Conservation (phyloP, 1,139 yeast genomes). For the Petasospora rhodanensis region DNA sequence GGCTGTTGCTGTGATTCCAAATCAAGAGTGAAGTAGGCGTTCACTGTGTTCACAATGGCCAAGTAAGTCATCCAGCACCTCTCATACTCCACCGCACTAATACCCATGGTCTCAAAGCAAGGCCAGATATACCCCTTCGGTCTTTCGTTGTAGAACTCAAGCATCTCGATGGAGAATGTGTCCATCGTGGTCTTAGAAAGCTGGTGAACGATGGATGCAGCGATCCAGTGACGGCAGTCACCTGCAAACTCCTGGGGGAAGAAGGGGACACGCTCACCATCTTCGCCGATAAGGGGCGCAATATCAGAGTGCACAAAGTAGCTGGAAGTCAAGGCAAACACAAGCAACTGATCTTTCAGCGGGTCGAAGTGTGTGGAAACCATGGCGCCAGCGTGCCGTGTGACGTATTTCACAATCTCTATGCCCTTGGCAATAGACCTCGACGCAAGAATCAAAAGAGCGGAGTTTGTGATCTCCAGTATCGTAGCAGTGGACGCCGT, state of each 20-base stretch:
- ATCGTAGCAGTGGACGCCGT: constrained; percentile 14
- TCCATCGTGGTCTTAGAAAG: constrained; percentile 2
- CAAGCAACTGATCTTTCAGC: constrained; percentile 22
- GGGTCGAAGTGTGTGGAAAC: constrained; percentile 20
- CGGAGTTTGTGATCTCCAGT: constrained; percentile 19
- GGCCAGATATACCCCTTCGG: no score
- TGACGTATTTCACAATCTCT: constrained; percentile 16
- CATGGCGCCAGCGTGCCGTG: constrained; percentile 11
- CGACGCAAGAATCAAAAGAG: constrained; percentile 11
- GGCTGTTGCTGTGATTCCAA: constrained; percentile 2
- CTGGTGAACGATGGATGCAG: constrained; percentile 5
- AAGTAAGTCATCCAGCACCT: no score
- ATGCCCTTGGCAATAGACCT: constrained; percentile 14
- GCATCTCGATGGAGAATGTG: constrained; percentile 7
- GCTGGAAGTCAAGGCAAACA: constrained; percentile 20
- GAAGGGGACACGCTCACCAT: constrained; percentile 1
- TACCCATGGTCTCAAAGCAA: no score
- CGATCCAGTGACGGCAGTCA: constrained; percentile 12
- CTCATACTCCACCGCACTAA: no score
- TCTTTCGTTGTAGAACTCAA: constrained; percentile 14
- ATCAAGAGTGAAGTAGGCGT: constrained; percentile 10
- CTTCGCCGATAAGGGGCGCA: constrained; percentile 4
- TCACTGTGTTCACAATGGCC: constrained; percentile 6
- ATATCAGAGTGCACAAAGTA: constrained; percentile 17
- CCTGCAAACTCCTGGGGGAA: constrained; percentile 10